A percentile compares a stretch with the other conserved stretches of the same genome.
These are phyloP conservation scores for Rhipidocladum racemiflorum DNA, from an alignment of 176 grass and related monocot species.

Conservation along the genomic window DNA sequence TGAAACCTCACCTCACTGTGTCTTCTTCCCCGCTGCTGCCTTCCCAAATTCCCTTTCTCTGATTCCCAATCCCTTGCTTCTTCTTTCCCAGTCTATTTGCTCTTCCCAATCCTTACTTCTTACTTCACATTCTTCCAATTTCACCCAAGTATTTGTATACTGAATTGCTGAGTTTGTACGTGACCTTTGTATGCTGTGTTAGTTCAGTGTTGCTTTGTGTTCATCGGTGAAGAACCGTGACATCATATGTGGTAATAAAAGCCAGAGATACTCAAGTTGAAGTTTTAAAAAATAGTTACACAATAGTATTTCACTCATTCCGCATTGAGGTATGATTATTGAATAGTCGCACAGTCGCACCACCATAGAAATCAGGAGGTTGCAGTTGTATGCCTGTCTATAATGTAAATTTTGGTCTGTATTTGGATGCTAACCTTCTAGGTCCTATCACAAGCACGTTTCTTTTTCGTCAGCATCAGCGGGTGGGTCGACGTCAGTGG, in stretches of 20 bases:
- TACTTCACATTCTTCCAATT: no score
- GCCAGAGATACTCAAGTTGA: neutral
- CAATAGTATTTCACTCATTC: neutral
- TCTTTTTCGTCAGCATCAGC: slow-evolving; percentile 43
- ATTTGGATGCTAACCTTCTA: neutral
- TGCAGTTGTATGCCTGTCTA: neutral
- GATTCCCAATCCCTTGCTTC: no score
- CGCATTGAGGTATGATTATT: neutral
- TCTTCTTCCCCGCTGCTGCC: no score
- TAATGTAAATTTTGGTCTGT: neutral
- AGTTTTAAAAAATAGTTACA: neutral
- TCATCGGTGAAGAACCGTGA: no score
- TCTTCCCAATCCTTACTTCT: no score
- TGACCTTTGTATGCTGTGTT: no score
- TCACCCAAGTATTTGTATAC: no score
- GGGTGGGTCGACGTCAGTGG: slow-evolving; percentile 3
- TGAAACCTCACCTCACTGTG: no score
- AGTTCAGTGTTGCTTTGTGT: no score
- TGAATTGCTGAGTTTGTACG: no score
- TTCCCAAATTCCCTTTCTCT: no score
- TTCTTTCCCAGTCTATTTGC: no score
- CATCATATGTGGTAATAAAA: neutral
- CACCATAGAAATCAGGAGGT: slow-evolving; percentile 11
- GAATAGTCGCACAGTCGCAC: neutral
- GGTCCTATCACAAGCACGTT: slow-evolving; percentile 28